Base-by-base conservation (phyloP, 768 basidiomycete genomes). In the Xerocomus brunneocitrinus region DNA sequence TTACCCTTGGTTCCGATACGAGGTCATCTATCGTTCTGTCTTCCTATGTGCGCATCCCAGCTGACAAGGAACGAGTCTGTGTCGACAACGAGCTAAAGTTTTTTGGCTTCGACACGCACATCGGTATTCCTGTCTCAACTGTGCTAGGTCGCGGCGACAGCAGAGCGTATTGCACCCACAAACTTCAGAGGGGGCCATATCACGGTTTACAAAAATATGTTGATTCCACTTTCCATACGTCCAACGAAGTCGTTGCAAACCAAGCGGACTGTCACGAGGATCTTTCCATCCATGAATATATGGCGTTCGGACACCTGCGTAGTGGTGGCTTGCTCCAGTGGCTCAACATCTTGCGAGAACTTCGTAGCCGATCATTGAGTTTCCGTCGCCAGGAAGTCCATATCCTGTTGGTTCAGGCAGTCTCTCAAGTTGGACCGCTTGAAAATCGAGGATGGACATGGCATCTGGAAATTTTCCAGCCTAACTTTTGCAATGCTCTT, bases 271-370 rank as follows among this genome's bases (percentile, higher is more conserved):
- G 77, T 47, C 73, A 73, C 3, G 35, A 53, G 22, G 67, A 73
- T 5, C 62, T 82, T 3, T 69, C 54, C n/a, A 53, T 77, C 2
- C 76, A 80, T 13, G 78, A 81, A 45, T 74, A 67, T 14, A 62
- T 74, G n/a, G 70, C 73, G 0, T 81, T 76, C 41, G 73, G 73
- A 7, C 64, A 68, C 44, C 56, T 82, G 40, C 75, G 80, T 2
- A 70, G 74, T 24, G 79, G 81, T 1, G 53, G 65, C 0, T 58
- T 49, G 1, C 59, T 82, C 0, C 81, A 82, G 41, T 80, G 79
- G 80, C 58, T 74, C 25, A 82, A 82, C 49, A 73, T 82, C 27
- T 52, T 70, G 13, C 71, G 74, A n/a, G 76, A 75, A 55, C 57
- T 82, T 12, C 68, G 67, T 4, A 66, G 64, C 1, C 62, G 68